Conservation (phyloP, 1,284 basidiomycete genomes). For the Malassezia cuniculi region DNA sequence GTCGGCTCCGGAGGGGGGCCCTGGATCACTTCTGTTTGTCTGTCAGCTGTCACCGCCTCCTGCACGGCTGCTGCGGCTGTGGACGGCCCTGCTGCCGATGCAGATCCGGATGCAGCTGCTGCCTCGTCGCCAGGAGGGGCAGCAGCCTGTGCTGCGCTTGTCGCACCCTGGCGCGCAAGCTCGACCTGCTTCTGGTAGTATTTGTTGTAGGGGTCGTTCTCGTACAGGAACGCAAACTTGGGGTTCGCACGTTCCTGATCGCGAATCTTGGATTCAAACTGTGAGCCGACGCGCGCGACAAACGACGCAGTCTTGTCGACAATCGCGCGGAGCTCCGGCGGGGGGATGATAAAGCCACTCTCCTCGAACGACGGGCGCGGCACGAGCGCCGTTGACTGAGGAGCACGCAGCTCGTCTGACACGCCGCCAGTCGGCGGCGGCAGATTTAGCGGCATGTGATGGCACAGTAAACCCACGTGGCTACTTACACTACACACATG, state of each 20-base stretch:
- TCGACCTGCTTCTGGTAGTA: constrained; percentile 37
- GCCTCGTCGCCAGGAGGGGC: constrained; percentile 2
- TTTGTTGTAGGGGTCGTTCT: constrained; percentile 36
- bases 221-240: constrained; percentile 36
- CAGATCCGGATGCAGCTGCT: background rate
- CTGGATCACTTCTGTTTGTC: constrained; percentile 43
- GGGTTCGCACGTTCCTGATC: constrained; percentile 28
- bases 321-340: constrained; percentile 56
- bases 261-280: constrained; percentile 40
- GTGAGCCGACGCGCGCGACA: constrained; percentile 53
- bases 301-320: constrained; percentile 93
- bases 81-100: background rate
- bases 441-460: constrained; percentile 20
- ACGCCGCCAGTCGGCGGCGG: constrained; percentile 24
- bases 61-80: constrained; percentile 5
- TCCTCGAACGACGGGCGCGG: constrained; percentile 25
- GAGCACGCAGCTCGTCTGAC: constrained; percentile 4
- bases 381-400: constrained; percentile 16
- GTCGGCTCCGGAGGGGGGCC: constrained; percentile 59
- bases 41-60: constrained; percentile 24
- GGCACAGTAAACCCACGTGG: too few relatives aligned
- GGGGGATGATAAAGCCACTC: constrained; percentile 44
- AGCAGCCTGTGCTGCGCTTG: constrained; percentile 7
- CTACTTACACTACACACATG: too few relatives aligned
- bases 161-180: constrained; percentile 21